Evolutionary conservation across 345 rosid species (phyloP), one percentile per base, ranked within the genome.

Genomic region (Euphorbia pulcherrima): DNA sequence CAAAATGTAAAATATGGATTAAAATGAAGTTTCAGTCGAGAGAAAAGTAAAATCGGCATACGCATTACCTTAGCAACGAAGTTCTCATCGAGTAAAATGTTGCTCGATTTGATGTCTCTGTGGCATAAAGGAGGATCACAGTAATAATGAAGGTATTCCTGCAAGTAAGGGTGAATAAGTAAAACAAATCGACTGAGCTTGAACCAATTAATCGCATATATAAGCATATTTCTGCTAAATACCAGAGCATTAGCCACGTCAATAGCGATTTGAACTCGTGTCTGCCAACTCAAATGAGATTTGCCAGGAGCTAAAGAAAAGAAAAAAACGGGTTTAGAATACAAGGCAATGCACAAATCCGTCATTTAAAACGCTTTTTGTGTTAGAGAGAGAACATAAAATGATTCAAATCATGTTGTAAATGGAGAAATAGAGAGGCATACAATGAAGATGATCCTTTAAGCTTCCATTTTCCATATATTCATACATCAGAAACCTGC

Each of bases 221-320:
- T 13, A 21, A 63, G 40, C 24, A 39, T 48, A 29, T 46, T 41
- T 58, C 62, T 67, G 52, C 61, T 66, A 69, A 78, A 75, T 85
- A 93, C 97, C 97, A 90, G 78, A 80, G 99, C 99, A 78, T 93
- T 87, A 55, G 97, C 99, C 73, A 93, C 92, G 60, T 90, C 97
- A 51, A 93, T 84, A 53, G 96, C 92, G 29, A 90, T 90, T 71
- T 85, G 92, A 78, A 93, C 84, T 78, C 99, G 87, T 28, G 79
- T 84, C 77, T 62, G 83, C 99, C 99, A 93, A 83, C 88, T 86
- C 80, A 89, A 77, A 57, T 89, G 92, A 62, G 80, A 67, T 73
- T 72, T 85, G 63, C 73, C 81, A 17, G 80, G 79, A 28, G 83
- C 97, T 93, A 83, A 81, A 72, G 41, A 69, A 72, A 57, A 21